Evolutionary conservation across 2,329 filamentous ascomycete genomes (phyloP), one percentile per base, ranked within the genome.

Genomic region (Chrysosporium keratinophilum): DNA sequence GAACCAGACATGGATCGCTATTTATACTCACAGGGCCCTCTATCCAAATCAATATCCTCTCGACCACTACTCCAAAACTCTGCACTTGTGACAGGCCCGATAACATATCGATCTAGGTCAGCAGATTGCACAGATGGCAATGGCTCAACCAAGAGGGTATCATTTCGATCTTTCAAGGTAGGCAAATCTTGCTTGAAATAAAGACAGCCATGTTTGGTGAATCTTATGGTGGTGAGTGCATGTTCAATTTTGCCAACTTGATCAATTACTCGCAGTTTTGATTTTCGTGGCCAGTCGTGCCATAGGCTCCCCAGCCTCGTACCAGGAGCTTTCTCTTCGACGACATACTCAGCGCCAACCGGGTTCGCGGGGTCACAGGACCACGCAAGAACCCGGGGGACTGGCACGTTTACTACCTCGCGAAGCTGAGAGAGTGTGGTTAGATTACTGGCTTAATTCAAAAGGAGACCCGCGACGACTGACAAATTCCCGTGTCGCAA

Each of bases 21-120:
- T 33, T 19, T 41, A 31, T 42, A 50, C 65, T 59, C 45, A 67
- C 64, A 67, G 43, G 65, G 64, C 1, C 65, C 64, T 47, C 62
- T 57, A 56, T 65, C 62, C 17, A 65, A 56, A 15, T 58, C 42
- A 59, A 68, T 65, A 5, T 59, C 50, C 20, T 35, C 52, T 46
- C 61, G 61, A 34, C 31, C 44, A 9, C 48, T 56, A 7, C 19
- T 49, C 62, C 62, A 67, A 15, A 65, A 54, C 17, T 61, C 60
- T 1, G 51, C 17, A 1, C 44, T 52, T 11, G 61, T 62, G 5
- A 66, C 48, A 12, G 61, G 63, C 10, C 64, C 63, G 10, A 65
- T 60, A 1, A 52, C 49, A 57, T 57, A 66, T 6, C 53, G 48
- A 23, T 55, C 41, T n/a, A 48, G 34, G 17, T 35, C 6, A 19